phyloP scores from a whole-genome alignment of 176 grass and related monocot genomes.

The Triticum monococcum region DNA sequence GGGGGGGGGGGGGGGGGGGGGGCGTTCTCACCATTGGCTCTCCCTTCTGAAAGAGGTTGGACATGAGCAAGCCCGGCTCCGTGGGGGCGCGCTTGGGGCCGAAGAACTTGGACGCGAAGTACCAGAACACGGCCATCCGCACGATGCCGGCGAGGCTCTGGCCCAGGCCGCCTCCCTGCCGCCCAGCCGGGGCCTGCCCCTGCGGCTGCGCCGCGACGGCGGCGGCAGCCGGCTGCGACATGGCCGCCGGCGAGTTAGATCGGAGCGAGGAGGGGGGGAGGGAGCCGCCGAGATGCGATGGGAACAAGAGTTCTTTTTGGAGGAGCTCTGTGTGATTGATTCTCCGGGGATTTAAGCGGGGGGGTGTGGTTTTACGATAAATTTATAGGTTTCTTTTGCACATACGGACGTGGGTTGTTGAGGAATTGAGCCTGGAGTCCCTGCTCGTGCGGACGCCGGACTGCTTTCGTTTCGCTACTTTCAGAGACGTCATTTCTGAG shows the following conservation, averaged over 20 bases:
- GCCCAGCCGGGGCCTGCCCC: conserved; percentile 24
- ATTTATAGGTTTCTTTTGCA: conserved; percentile 17
- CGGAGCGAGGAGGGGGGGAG: conserved; percentile 31
- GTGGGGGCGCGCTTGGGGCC: conserved; percentile 60
- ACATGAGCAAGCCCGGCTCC: conserved; percentile 68
- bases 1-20: no score
- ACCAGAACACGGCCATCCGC: conserved; percentile 96
- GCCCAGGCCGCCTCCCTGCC: conserved; percentile 61
- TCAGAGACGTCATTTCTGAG: not conserved
- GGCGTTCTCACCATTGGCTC: conserved; percentile 68
- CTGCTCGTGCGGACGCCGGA: not conserved
- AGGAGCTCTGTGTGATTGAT: not conserved
- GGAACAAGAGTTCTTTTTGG: not conserved
- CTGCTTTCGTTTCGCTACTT: not conserved
- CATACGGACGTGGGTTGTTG: accelerated
- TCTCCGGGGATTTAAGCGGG: not conserved
- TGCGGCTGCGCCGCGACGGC: conserved; percentile 42
- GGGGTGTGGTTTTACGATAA: not conserved
- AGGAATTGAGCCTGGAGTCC: not conserved
- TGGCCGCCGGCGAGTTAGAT: conserved; percentile 56
- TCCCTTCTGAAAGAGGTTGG: conserved; percentile 92
- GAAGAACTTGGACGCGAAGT: conserved; percentile 98
- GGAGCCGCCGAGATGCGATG: conserved; percentile 26
- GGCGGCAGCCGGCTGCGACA: conserved; percentile 52
- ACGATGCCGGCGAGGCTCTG: conserved; percentile 76